These are phyloP conservation scores for Nicotiana tabacum DNA, from an alignment of 257 asterid genomes.

Conservation along the genomic window DNA sequence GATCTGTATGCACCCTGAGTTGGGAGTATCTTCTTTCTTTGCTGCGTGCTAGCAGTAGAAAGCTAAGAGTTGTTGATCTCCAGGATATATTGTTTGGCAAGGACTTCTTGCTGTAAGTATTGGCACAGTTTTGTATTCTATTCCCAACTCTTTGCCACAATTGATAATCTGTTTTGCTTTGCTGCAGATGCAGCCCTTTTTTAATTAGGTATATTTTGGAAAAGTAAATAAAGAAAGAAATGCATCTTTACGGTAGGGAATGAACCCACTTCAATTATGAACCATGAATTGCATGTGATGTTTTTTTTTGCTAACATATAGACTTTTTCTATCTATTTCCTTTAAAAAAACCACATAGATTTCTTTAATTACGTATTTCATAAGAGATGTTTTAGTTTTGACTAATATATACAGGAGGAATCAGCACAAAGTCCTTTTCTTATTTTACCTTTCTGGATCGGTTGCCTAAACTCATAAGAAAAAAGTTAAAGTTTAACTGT, in stretches of 20 bases:
- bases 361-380: neutral
- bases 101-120: constrained; percentile 72
- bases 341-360: neutral
- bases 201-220: neutral
- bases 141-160: neutral
- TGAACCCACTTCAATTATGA: neutral
- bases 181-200: neutral
- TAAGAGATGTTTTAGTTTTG: neutral
- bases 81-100: constrained; percentile 70
- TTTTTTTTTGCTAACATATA: neutral
- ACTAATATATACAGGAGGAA: neutral
- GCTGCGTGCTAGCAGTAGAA: constrained; percentile 59
- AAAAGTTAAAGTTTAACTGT: neutral
- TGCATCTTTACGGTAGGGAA: neutral
- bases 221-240: neutral
- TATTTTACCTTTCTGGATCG: neutral
- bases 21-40: constrained; percentile 53
- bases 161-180: neutral
- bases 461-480: neutral
- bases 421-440: neutral
- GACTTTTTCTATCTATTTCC: neutral
- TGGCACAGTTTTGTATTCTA: constrained; percentile 12
- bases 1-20: constrained; percentile 53
- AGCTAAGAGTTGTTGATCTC: constrained; percentile 84
- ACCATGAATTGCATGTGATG: neutral